Evolutionary conservation across 2,329 filamentous ascomycete species (phyloP).

Genomic region (Eutypa lata): DNA sequence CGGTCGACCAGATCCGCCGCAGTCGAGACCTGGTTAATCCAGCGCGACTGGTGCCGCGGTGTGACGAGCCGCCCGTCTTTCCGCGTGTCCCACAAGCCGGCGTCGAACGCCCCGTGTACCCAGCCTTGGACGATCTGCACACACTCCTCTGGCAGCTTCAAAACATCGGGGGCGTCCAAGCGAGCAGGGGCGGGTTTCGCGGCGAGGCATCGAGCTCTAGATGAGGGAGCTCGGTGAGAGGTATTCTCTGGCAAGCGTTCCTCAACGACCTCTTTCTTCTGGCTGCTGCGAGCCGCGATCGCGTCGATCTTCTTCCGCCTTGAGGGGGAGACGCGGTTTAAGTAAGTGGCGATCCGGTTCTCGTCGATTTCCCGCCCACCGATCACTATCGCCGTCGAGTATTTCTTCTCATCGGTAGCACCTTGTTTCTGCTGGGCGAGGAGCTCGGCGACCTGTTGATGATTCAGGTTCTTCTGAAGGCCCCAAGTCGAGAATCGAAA

Average conservation of each 20-base stretch:
- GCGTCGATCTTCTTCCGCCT: constrained; percentile 11
- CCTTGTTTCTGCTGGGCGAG: constrained; percentile 12
- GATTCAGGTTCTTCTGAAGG: constrained; percentile 19
- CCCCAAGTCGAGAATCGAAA: constrained; percentile 20
- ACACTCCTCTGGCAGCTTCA: constrained; percentile 17
- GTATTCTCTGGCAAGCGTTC: no score
- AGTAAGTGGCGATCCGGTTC: constrained; percentile 15
- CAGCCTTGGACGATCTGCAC: constrained; percentile 16
- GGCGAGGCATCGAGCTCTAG: neutral
- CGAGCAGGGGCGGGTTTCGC: constrained; percentile 1
- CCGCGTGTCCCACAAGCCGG: constrained; percentile 6
- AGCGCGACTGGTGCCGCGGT: constrained; percentile 8
- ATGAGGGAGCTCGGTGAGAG: no score
- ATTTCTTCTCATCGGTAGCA: constrained; percentile 11
- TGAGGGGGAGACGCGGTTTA: constrained; percentile 11
- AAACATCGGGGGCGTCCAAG: constrained; percentile 13
- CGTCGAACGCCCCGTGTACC: constrained; percentile 12
- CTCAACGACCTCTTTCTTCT: neutral
- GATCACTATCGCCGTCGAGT: constrained; percentile 10
- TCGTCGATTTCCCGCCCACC: constrained; percentile 14
- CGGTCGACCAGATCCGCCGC: constrained; percentile 11
- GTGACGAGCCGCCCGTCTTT: constrained; percentile 9
- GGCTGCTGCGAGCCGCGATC: constrained; percentile 3
- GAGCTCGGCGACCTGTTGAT: constrained; percentile 15
- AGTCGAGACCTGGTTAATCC: constrained; percentile 16